phyloP scores from a whole-genome alignment of 75 land plant genomes.

The Larix kaempferi region DNA sequence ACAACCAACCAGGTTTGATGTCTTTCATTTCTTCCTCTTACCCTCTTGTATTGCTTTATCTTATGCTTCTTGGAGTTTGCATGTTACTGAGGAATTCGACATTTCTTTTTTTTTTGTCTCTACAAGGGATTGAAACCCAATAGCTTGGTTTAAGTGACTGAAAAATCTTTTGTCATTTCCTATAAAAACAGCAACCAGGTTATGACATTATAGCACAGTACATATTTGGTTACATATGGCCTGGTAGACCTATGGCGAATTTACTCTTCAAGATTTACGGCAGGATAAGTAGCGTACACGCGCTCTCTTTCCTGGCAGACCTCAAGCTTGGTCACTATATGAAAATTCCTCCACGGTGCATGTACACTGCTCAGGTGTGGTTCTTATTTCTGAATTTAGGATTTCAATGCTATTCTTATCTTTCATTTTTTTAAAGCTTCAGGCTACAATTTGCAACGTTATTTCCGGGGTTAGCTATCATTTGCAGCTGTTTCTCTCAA shows the following conservation, averaged over 20 bases:
- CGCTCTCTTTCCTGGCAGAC: constrained; percentile 79
- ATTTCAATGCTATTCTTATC: too few species aligned
- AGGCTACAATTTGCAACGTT: neutral
- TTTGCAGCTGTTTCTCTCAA: neutral
- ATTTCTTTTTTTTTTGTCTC: neutral
- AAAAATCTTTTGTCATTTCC: neutral
- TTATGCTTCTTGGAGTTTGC: neutral
- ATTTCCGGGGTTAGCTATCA: neutral
- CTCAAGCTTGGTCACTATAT: constrained; percentile 94
- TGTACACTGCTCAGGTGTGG: constrained; percentile 93
- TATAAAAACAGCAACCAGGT: constrained; percentile 74
- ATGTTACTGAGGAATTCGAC: neutral
- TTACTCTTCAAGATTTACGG: constrained; percentile 92
- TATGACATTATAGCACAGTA: constrained; percentile 92
- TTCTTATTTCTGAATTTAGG: neutral
- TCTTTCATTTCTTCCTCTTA: neutral
- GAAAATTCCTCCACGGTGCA: constrained; percentile 94
- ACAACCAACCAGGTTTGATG: constrained; percentile 68
- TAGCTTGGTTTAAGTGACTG: neutral
- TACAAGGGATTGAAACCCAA: neutral
- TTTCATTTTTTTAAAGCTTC: neutral
- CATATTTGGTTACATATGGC: constrained; percentile 74
- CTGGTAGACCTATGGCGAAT: constrained; percentile 91
- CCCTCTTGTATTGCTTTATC: neutral
- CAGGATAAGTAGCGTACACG: constrained; percentile 78